These are phyloP conservation scores for Rostrohypoxylon terebratum DNA, from an alignment of 495 filamentous ascomycete species.

Conservation along the genomic window DNA sequence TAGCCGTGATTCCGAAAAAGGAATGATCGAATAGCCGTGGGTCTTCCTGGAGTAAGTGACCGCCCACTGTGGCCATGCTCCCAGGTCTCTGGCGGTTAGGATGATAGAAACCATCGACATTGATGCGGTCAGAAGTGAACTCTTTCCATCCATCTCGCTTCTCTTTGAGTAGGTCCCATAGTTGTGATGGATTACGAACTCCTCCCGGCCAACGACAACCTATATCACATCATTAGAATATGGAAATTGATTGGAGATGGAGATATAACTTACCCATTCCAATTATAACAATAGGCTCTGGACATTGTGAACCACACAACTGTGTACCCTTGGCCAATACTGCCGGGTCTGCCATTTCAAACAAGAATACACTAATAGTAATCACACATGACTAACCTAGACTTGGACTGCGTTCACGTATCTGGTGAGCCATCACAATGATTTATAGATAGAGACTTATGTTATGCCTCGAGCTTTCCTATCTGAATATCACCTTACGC, in stretches of 20 bases:
- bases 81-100: slow-evolving; percentile 23
- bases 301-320: too few species aligned
- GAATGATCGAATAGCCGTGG: slow-evolving; percentile 59
- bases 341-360: too few species aligned
- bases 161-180: too few species aligned
- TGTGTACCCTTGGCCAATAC: too few species aligned
- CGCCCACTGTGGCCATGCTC: slow-evolving; percentile 46
- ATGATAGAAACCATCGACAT: slow-evolving; percentile 35
- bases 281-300: neutral
- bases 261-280: neutral
- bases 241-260: neutral
- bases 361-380: too few species aligned
- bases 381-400: too few species aligned
- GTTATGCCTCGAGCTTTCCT: too few species aligned
- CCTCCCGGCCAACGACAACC: slow-evolving; percentile 29
- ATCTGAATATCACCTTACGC: too few species aligned
- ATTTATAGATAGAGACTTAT: too few species aligned
- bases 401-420: too few species aligned
- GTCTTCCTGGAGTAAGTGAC: slow-evolving; percentile 60
- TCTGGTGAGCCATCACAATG: too few species aligned
- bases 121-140: slow-evolving; percentile 10
- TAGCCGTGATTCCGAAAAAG: slow-evolving; percentile 64
- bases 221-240: neutral
- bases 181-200: neutral
- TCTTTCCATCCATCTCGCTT: too few species aligned